Base-by-base conservation (phyloP, 2,329 filamentous ascomycete species). In the Botrytis sinoallii region DNA sequence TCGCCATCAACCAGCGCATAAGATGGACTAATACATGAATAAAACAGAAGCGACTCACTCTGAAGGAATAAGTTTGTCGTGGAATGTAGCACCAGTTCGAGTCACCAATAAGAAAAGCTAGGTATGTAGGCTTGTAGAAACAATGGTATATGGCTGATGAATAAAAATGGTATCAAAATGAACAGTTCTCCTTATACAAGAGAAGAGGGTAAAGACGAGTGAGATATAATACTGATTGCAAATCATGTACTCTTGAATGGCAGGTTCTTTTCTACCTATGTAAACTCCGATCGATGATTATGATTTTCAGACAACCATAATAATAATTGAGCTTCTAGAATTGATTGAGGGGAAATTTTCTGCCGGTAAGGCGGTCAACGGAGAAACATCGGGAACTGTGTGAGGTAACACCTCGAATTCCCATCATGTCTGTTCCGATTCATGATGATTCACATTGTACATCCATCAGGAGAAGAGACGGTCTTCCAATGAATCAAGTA, bases 341-440 rank as follows among this genome's bases (percentile, higher is more conserved):
- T 29, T 14, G 25, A 57, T 55, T 38, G 38, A 52, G 48, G 48
- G 66, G 38, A 42, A 42, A 32, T 61, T 69, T 69, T 69, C 66
- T 69, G 66, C 66, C 66, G 14, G 3, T 22, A 57, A 20, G 18
- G 48, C 66, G 66, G 66, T 69, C 48, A 69, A 25, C 4, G 66
- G 66, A 10, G 42, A 6, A 68, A 57, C 48, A 25, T 57, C 66
- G 66, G 66, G 8, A 42, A 9, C 29, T 12, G n/a, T 18, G 7
- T 9, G 16, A 44, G 22, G 16, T 48, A 6, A n/a, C 5, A 52
- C 48, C 25, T 55, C 25, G 48, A 55, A n/a, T n/a, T 55, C 48
- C 48, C 12, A 14, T 55, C 48, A 52, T 52, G 48, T 52, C 14
- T n/a, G 48, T 25, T 52, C 48, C 7, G 48, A 14, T 52, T 52